Conservation (phyloP, 169 alveolate species). For the Plasmodium yoelii region DNA sequence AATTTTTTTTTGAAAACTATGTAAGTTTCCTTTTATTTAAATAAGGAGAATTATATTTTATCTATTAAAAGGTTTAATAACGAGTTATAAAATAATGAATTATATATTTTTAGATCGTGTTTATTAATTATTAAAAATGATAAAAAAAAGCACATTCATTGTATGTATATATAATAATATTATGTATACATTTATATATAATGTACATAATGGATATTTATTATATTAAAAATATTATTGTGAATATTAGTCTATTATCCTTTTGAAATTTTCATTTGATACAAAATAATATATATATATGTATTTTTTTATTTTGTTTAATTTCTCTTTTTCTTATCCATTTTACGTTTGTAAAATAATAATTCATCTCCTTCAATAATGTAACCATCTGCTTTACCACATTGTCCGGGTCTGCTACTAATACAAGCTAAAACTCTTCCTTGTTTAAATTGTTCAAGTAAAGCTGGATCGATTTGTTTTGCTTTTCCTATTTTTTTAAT, state of each 20-base stretch:
- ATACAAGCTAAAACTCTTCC: constrained; percentile 98
- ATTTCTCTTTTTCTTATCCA: constrained; percentile 96
- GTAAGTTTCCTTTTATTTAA: constrained; percentile 13
- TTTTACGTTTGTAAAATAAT: constrained; percentile 96
- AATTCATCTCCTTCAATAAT: constrained; percentile 98
- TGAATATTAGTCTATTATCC: too few species aligned
- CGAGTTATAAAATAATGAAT: constrained; percentile 4
- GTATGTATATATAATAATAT: too few species aligned
- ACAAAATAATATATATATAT: too few species aligned
- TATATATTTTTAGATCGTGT: neutral
- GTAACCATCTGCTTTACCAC: constrained; percentile 98
- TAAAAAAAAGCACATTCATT: constrained; percentile 6
- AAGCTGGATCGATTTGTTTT: constrained; percentile 87
- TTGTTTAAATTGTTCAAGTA: constrained; percentile 96
- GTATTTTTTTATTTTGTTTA: constrained; percentile 14
- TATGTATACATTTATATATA: too few species aligned
- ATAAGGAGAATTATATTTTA: constrained; percentile 20
- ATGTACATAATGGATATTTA: too few species aligned
- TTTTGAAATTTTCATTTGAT: too few species aligned
- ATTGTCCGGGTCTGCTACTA: constrained; percentile 98
- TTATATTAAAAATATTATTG: too few species aligned
- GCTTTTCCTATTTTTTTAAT: constrained; percentile 84
- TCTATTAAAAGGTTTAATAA: constrained; percentile 39
- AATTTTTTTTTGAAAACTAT: constrained; percentile 25
- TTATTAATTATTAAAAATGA: constrained; percentile 37